These are phyloP conservation scores for Huiozyma sinensis DNA, from an alignment of 805 yeast species.

Conservation along the genomic window DNA sequence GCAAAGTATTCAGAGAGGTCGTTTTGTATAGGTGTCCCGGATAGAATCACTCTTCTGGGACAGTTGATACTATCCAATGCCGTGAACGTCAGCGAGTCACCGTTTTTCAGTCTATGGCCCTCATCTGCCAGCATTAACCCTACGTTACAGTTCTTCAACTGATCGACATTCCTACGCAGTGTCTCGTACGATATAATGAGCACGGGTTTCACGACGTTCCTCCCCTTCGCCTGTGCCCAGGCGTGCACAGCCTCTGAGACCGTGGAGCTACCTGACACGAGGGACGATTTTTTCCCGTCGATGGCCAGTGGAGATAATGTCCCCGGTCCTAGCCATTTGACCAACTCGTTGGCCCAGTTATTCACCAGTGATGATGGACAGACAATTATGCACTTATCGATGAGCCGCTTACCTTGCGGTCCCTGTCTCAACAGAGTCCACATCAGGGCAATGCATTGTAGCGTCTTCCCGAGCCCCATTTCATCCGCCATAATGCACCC, in stretches of 20 bases:
- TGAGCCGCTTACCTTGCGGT: slow-evolving; percentile 70
- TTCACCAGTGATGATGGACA: slow-evolving; percentile 91
- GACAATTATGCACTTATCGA: slow-evolving; percentile 82
- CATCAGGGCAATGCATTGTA: slow-evolving; percentile 80
- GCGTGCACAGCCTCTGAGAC: slow-evolving; percentile 56
- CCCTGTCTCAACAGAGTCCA: slow-evolving; percentile 89
- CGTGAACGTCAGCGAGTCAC: slow-evolving; percentile 84
- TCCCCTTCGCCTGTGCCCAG: slow-evolving; percentile 84
- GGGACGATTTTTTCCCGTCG: slow-evolving; percentile 62
- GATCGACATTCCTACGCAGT: slow-evolving; percentile 70
- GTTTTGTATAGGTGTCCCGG: slow-evolving; percentile 96
- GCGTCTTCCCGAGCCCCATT: slow-evolving; percentile 89
- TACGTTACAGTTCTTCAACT: slow-evolving; percentile 62
- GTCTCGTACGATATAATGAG: slow-evolving; percentile 92
- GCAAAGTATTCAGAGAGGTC: slow-evolving; percentile 92
- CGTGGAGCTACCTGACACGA: slow-evolving; percentile 46
- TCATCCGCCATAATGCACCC: slow-evolving; percentile 99
- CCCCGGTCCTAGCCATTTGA: slow-evolving; percentile 94
- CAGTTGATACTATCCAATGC: slow-evolving; percentile 78
- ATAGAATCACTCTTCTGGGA: slow-evolving; percentile 77
- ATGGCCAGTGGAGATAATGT: slow-evolving; percentile 77
- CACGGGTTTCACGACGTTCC: slow-evolving; percentile 86
- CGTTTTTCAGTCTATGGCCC: slow-evolving; percentile 76
- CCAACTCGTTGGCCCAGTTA: slow-evolving; percentile 95
- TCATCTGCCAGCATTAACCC: slow-evolving; percentile 83